Conservation (phyloP, 257 asterid species). For the Solanum sitiens region DNA sequence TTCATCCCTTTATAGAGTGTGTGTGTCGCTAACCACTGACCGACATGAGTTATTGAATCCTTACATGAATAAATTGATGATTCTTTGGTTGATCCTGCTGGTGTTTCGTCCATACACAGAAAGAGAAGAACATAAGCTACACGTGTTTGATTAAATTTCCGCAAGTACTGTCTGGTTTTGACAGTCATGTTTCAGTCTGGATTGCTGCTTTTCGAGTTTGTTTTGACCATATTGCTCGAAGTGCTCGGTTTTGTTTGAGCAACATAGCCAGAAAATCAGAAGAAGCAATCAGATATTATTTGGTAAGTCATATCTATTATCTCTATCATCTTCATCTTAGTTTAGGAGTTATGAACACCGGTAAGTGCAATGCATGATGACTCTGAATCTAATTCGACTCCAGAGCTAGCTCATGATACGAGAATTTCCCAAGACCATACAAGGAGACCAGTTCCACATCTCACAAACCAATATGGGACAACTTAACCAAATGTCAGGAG, state of each 20-base stretch:
- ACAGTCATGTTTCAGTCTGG: not conserved
- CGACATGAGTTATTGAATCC: not conserved
- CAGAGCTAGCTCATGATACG: not conserved
- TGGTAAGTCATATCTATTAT: not conserved
- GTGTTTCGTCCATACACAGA: not conserved
- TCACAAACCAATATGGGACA: not conserved
- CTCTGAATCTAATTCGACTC: not conserved
- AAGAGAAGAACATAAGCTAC: not conserved
- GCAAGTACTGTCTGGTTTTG: not conserved
- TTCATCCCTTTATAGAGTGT: not conserved
- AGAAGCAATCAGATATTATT: not conserved
- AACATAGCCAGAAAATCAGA: not conserved
- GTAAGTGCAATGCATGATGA: not conserved
- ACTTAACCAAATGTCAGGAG: not conserved
- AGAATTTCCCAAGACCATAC: not conserved
- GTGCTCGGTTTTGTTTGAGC: not conserved
- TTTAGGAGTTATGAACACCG: not conserved
- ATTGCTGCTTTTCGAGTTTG: not conserved
- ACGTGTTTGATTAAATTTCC: not conserved
- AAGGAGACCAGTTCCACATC: not conserved
- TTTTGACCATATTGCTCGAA: not conserved
- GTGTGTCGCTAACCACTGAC: not conserved
- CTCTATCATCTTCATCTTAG: not conserved
- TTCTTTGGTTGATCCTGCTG: not conserved
- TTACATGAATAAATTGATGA: not conserved